A percentile compares a stretch with the other conserved stretches of the same genome.
phyloP scores from a whole-genome alignment of 1,284 basidiomycete genomes.

The Apiotrichum sp. region DNA sequence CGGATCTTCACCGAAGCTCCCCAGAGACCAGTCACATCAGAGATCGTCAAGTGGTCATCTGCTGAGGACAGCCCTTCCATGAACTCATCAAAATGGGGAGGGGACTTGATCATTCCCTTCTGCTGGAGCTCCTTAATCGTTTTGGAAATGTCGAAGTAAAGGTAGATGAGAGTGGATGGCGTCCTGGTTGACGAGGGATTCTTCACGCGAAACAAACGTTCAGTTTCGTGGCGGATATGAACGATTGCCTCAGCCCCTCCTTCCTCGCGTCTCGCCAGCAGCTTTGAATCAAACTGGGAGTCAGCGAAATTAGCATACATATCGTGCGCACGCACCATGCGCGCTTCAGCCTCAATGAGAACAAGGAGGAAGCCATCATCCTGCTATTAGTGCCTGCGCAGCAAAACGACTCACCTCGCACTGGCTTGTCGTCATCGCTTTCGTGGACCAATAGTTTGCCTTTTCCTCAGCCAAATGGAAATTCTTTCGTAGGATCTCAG shows the following conservation, averaged over 20 bases:
- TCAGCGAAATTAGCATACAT: neutral
- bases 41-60: conserved; percentile 54
- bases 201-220: conserved; percentile 1
- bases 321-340: conserved; percentile 18
- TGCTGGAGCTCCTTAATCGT: conserved; percentile 2
- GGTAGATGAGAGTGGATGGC: conserved; percentile 5
- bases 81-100: conserved; percentile 22
- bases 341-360: conserved; percentile 23
- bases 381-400: neutral
- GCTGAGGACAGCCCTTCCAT: conserved; percentile 17
- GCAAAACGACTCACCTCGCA: neutral
- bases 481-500: neutral
- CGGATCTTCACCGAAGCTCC: conserved; percentile 16
- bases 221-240: conserved; percentile 1
- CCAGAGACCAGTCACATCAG: conserved; percentile 60
- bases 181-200: neutral
- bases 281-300: conserved; percentile 19
- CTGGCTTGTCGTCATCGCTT: neutral
- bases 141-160: conserved; percentile 23
- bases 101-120: conserved; percentile 2
- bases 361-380: conserved; percentile 13
- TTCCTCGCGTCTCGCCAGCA: conserved; percentile 10
- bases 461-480: conserved; percentile 28
- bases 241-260: conserved; percentile 7
- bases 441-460: conserved; percentile 1